Evolutionary conservation across 2,329 filamentous ascomycete species (phyloP), one percentile per base, ranked within the genome.

Genomic region (Cladosporium cucumerinum): DNA sequence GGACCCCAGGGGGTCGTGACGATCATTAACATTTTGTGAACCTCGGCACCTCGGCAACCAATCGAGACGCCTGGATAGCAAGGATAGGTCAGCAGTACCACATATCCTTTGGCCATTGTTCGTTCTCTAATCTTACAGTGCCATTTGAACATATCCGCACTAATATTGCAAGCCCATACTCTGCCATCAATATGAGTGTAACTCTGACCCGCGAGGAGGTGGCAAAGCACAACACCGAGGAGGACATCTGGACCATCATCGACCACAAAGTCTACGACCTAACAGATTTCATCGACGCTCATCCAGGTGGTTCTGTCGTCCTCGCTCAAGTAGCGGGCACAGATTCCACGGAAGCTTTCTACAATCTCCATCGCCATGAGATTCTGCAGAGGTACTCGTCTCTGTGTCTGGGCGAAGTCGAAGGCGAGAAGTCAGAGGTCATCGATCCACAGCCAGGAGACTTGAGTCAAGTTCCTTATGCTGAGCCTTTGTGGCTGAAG

Each of bases 291-390:
- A 78, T 92, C 70, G 90, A 95, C 74, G 91, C 90, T 25, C 92
- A 96, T 73, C 92, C 92, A 0, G 92, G 92, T 70, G 92, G 92
- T 72, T 87, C 88, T 72, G 87, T 90, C 51, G 92, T 96, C 26
- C 86, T 96, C 43, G 84, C 86, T 62, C 91, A 96, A 78, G 86
- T 94, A 57, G 92, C 90, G 32, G 92, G 92, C 67, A 85, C 87
- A 69, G 92, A 96, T 74, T 91, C 92, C 59, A 96, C 92, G 1
- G 81, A 84, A 39, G 89, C 89, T 64, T 96, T 96, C 79, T 96
- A 96, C 85, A 96, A 96, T 81, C 87, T 97, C 61, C 93, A 97
- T 80, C 84, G 92, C 28, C 92, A 96, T 71, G 92, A 96, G 78
- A 91, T 96, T n/a, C 84, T 96, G 12, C 81, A 87, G 66, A 93